These are phyloP conservation scores for Lachancea waltii DNA, from an alignment of 805 yeast genomes.

Conservation along the genomic window DNA sequence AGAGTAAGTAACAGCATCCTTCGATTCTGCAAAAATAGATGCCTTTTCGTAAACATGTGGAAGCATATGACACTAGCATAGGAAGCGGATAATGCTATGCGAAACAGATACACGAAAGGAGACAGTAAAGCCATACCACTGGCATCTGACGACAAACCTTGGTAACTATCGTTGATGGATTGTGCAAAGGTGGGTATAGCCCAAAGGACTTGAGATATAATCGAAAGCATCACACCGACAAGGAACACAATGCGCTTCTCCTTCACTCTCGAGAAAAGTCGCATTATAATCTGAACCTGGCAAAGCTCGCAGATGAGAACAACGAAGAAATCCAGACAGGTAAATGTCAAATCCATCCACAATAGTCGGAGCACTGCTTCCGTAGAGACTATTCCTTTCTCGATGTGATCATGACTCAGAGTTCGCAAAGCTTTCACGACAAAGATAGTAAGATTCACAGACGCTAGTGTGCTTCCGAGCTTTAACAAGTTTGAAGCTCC, in stretches of 20 bases:
- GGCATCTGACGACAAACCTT: conserved; percentile 10
- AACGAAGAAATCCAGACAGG: conserved; percentile 51
- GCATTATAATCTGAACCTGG: conserved; percentile 65
- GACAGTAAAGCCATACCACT: conserved; percentile 52
- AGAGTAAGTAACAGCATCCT: conserved; percentile 50
- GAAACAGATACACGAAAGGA: conserved; percentile 64
- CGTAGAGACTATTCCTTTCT: conserved; percentile 30
- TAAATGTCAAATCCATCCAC: conserved; percentile 41
- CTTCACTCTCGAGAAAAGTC: conserved; percentile 57
- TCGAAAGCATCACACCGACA: conserved; percentile 48
- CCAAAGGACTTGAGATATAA: conserved; percentile 62
- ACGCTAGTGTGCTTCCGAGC: conserved; percentile 44
- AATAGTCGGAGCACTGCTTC: conserved; percentile 31
- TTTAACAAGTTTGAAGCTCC: conserved; percentile 26
- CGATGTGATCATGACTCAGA: conserved; percentile 42
- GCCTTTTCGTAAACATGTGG: conserved; percentile 45
- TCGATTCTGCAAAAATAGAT: conserved; percentile 40
- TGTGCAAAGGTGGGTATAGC: conserved; percentile 50
- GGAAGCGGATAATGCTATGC: conserved; percentile 64
- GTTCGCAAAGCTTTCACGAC: conserved; percentile 42
- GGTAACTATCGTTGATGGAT: conserved; percentile 11
- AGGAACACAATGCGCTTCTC: conserved; percentile 60
- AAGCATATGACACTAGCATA: conserved; percentile 60
- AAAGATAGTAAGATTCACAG: conserved; percentile 47
- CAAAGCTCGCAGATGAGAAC: conserved; percentile 54